A percentile compares a stretch with the other conserved stretches of the same genome.
Evolutionary conservation across 2,329 filamentous ascomycete genomes (phyloP).

Genomic region (Colletotrichum sp.): DNA sequence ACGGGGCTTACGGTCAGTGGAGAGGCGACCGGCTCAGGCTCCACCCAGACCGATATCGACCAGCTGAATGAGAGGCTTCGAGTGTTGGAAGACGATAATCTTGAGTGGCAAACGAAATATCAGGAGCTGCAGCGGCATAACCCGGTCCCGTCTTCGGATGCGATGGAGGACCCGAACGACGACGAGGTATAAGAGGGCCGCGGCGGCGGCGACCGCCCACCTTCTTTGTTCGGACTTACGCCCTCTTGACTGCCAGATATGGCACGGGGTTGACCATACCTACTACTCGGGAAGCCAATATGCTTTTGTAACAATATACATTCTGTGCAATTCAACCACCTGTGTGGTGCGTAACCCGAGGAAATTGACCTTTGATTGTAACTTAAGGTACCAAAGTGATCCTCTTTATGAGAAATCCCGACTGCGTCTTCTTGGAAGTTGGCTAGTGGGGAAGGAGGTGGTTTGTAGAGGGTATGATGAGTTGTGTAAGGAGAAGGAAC

Average conservation of each 20-base stretch:
- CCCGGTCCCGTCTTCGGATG: background rate
- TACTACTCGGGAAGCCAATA: background rate
- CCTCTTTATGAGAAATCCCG: background rate
- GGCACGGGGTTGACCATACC: background rate
- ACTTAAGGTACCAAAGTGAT: background rate
- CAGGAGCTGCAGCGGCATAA: background rate
- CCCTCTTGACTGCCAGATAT: background rate
- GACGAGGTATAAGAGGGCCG: fast-evolving
- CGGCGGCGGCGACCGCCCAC: background rate
- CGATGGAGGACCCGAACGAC: background rate
- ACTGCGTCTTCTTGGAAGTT: background rate
- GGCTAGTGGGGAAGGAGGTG: background rate
- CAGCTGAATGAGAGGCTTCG: background rate
- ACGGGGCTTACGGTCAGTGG: background rate
- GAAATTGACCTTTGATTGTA: background rate
- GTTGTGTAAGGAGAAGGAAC: background rate
- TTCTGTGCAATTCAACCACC: background rate
- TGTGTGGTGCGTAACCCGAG: background rate
- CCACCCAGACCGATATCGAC: background rate
- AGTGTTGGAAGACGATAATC: background rate
- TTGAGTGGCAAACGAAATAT: background rate
- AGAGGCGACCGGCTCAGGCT: background rate
- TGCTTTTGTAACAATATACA: background rate
- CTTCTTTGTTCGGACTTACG: background rate
- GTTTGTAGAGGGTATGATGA: background rate